Base-by-base conservation (phyloP, 495 filamentous ascomycete species). In the Apiosordaria backusii region DNA sequence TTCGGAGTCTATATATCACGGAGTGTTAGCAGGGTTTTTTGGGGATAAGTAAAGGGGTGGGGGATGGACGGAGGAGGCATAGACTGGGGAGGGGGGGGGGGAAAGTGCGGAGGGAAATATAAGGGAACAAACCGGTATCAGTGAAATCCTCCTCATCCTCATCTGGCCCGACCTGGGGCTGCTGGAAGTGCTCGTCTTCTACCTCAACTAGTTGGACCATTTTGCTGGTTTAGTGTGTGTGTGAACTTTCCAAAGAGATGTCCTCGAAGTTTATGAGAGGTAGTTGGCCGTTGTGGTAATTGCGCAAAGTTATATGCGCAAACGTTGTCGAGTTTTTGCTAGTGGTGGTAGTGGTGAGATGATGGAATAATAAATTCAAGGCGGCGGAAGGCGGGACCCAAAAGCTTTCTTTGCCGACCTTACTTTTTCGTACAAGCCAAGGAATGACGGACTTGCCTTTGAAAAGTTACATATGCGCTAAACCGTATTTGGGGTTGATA, bases 141-240 rank as follows among this genome's bases (percentile, higher is more conserved):
- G 88, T 93, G 81, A 88, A 95, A 77, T 94, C 91, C 60, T 88
- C 89, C 53, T 94, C 92, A 57, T 96, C 90, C 69, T 95, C 89
- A 66, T 89, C 87, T 66, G 80, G 81, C 58, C 91, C 84, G 57
- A 83, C 81, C 70, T 90, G 88, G 78, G 91, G 90, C 71, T 88
- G 78, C 74, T 87, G 81, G 83, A 97, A 97, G 78, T 95, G 92
- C 82, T 96, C 93, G 77, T 99, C 95, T 68, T 93, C 88, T 75
- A 99, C 93, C 81, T 97, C 96, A 70, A 88, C 89, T 70, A 99
- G 91, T 80, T 96, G 90, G 76, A 99, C 95, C 95, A 99, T 99
- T 73, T 77, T 93, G 81, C 76, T 74, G 50, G 71, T 65, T 60
- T 63, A 26, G 3, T 4, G 7, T 29, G 7, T 29, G 27, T 7